Base-by-base conservation (phyloP, 306 rosid species). In the Trifolium dubium region DNA sequence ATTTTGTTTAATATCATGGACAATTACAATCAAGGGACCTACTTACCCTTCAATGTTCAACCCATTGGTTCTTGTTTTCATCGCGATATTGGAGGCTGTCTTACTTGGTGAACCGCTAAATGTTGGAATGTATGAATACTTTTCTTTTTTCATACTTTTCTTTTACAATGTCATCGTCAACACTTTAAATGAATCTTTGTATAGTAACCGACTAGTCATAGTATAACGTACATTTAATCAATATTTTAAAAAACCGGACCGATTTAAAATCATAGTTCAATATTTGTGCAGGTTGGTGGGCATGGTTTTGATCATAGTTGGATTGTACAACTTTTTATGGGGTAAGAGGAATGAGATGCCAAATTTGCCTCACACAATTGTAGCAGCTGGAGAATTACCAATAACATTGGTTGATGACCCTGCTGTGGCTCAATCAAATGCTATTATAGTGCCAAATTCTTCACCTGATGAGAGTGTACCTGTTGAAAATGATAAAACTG, bases 41-140 rank as follows among this genome's bases (percentile, higher is more conserved):
- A 79, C 81, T 53, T 92, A 80, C 51, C 96, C 92, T 15, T 51
- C 97, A 39, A 89, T 89, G 88, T 92, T 89, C 85, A 88, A 89
- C 77, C 92, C 97, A 1, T 14, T 92, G 46, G 29, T 87, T 77
- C 84, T 86, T 8, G 49, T 92, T 73, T 86, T 88, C 55, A 92
- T 92, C 59, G 86, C 90, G 11, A 14, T 85, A 31, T 70, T 73
- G 17, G 93, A 87, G 76, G 86, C 88, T 32, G 6, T 89, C 73
- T 2, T 89, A 8, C 79, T 92, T n/a, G 89, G 87, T 0, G 86
- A 77, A 79, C 80, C 83, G 44, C 56, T 89, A 3, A 82, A 15
- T 68, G n/a, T 71, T 12, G 97, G 97, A 80, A 86, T 11, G 97
- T 89, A 83, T 0, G 88, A 8, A 34, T 18, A 37, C n/a, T 61